A percentile compares a stretch with the other conserved stretches of the same genome.
phyloP scores from a whole-genome alignment of 805 yeast genomes.

The Candida gorgasii region DNA sequence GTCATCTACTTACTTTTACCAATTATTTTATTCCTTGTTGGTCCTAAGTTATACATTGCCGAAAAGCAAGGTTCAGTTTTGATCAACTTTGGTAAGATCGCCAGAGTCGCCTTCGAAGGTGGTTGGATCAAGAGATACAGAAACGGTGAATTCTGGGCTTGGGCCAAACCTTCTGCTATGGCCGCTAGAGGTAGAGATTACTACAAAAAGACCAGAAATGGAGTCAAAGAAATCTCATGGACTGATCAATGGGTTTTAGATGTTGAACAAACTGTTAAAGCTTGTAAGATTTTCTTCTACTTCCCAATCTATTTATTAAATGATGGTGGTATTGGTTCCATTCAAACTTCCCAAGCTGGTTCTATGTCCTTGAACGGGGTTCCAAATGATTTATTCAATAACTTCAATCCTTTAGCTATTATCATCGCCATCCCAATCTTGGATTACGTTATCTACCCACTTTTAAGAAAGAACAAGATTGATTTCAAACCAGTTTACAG shows the following conservation, averaged over 20 bases:
- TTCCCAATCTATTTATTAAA: slow-evolving; percentile 39
- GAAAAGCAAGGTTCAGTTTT: slow-evolving; percentile 50
- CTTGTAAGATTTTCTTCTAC: slow-evolving; percentile 48
- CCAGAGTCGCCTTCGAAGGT: slow-evolving; percentile 43
- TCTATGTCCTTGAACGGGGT: slow-evolving; percentile 53
- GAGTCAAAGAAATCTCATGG: slow-evolving; percentile 34
- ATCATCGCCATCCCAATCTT: slow-evolving; percentile 52
- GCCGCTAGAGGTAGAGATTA: slow-evolving; percentile 40
- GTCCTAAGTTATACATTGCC: slow-evolving; percentile 31
- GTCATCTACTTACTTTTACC: slow-evolving; percentile 33
- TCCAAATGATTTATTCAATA: slow-evolving; percentile 56
- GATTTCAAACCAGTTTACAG: slow-evolving; percentile 45
- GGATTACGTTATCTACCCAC: slow-evolving; percentile 50
- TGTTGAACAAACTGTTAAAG: slow-evolving; percentile 41
- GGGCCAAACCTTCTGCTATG: slow-evolving; percentile 48
- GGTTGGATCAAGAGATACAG: slow-evolving; percentile 43
- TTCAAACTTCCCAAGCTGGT: slow-evolving; percentile 55
- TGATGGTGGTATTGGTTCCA: slow-evolving; percentile 51
- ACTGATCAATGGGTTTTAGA: slow-evolving; percentile 51
- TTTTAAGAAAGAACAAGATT: slow-evolving; percentile 42
- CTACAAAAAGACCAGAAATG: slow-evolving; percentile 32
- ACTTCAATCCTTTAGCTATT: slow-evolving; percentile 56
- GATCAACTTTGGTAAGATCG: slow-evolving; percentile 42
- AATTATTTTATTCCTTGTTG: slow-evolving; percentile 26
- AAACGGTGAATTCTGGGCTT: slow-evolving; percentile 47